Evolutionary conservation across 208 protist species (phyloP).

Genomic region (Naegleria lovaniensis): DNA sequence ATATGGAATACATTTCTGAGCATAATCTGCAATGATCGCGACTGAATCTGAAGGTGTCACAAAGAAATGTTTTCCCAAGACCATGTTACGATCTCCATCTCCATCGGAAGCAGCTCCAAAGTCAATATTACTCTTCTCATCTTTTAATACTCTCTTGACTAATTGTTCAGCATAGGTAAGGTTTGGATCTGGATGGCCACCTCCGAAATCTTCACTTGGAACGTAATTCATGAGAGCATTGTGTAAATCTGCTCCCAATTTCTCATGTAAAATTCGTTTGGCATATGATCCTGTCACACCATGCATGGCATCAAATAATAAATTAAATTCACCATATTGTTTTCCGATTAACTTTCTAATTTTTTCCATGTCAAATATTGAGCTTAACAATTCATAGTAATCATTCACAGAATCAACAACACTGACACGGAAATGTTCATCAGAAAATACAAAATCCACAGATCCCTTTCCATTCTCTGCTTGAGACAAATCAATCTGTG

Average conservation of each 20-base stretch:
- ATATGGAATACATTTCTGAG: slow-evolving; percentile 74
- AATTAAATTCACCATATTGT: slow-evolving; percentile 61
- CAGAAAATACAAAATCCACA: neutral
- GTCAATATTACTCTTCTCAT: slow-evolving; percentile 52
- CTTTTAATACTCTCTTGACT: slow-evolving; percentile 72
- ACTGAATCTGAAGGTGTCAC: slow-evolving; percentile 94
- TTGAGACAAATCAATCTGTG: slow-evolving; percentile 56
- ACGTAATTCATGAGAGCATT: slow-evolving; percentile 53
- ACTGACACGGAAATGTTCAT: slow-evolving; percentile 52
- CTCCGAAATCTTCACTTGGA: slow-evolving; percentile 81
- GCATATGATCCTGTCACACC: slow-evolving; percentile 90
- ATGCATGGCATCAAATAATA: slow-evolving; percentile 84
- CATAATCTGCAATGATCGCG: slow-evolving; percentile 86
- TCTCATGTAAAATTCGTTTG: slow-evolving; percentile 73
- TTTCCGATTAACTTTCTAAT: slow-evolving; percentile 61
- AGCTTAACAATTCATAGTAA: slow-evolving; percentile 77
- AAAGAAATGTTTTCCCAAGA: slow-evolving; percentile 88
- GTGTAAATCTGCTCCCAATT: slow-evolving; percentile 63
- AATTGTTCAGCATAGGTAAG: slow-evolving; percentile 89
- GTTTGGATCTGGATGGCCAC: slow-evolving; percentile 95
- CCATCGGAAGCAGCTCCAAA: slow-evolving; percentile 94
- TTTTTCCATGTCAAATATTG: slow-evolving; percentile 83
- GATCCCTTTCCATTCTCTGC: slow-evolving; percentile 46
- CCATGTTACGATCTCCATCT: slow-evolving; percentile 97
- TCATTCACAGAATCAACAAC: slow-evolving; percentile 81